phyloP scores from a whole-genome alignment of 495 filamentous ascomycete species.

The Mytilinidion resinicola region DNA sequence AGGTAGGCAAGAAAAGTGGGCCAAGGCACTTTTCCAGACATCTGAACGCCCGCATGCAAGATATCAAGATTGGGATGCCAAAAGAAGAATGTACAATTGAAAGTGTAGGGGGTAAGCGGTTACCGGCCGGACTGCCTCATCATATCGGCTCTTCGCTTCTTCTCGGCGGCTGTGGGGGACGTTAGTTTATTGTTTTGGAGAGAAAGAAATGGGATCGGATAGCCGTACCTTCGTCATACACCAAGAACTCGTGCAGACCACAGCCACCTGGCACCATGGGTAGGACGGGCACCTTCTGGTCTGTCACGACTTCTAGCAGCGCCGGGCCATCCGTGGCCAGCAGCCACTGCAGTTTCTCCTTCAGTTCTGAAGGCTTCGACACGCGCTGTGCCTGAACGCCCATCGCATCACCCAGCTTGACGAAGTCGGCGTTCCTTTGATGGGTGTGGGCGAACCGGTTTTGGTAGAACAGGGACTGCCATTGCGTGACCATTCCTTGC shows the following conservation, averaged over 20 bases:
- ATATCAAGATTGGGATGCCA: not conserved
- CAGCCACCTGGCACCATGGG: slow-evolving; percentile 91
- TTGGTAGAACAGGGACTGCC: slow-evolving; percentile 90
- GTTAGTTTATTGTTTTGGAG: not conserved
- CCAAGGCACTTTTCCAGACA: too few relatives aligned
- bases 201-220: not conserved
- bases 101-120: not conserved
- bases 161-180: slow-evolving; percentile 58
- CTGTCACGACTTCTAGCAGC: slow-evolving; percentile 41
- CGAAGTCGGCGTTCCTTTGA: slow-evolving; percentile 85
- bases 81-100: not conserved
- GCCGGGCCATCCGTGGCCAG: slow-evolving; percentile 54
- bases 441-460: slow-evolving; percentile 90
- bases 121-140: slow-evolving; percentile 54
- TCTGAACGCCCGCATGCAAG: slow-evolving; percentile 2
- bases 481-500: slow-evolving; percentile 95
- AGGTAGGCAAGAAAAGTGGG: too few relatives aligned
- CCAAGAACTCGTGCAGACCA: slow-evolving; percentile 86
- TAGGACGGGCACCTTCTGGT: slow-evolving; percentile 93
- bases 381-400: slow-evolving; percentile 46
- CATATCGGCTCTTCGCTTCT: slow-evolving; percentile 66
- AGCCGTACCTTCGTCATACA: slow-evolving; percentile 72
- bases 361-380: slow-evolving; percentile 73
- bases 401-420: slow-evolving; percentile 72
- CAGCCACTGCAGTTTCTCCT: slow-evolving; percentile 78